A percentile compares a stretch with the other conserved stretches of the same genome.
Conservation (phyloP, 2,329 filamentous ascomycete genomes). For the Gnomoniopsis sp. region DNA sequence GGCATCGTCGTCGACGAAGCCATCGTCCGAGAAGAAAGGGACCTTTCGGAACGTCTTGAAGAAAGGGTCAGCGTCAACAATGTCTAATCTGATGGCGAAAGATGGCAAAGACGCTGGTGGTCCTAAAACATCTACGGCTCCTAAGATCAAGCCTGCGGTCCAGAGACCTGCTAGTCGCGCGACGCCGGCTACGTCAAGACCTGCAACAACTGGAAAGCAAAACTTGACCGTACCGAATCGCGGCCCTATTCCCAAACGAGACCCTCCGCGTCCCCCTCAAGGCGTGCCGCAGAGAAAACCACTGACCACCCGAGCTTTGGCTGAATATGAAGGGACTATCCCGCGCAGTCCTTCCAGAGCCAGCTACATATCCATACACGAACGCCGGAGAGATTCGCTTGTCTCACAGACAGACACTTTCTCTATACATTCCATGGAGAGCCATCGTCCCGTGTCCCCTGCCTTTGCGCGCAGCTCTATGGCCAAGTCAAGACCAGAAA, state of each 20-base stretch:
- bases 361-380: conserved; percentile 49
- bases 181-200: conserved; percentile 17
- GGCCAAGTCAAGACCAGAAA: conserved; percentile 31
- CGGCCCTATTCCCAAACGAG: conserved; percentile 28
- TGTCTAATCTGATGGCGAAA: conserved; percentile 47
- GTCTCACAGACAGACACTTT: conserved; percentile 55
- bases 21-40: conserved; percentile 39
- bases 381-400: conserved; percentile 50
- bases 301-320: conserved; percentile 37
- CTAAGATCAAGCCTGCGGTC: conserved; percentile 13
- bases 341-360: conserved; percentile 41
- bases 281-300: conserved; percentile 32
- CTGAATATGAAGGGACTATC: conserved; percentile 25
- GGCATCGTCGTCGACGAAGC: conserved; percentile 17
- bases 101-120: conserved; percentile 24
- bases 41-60: conserved; percentile 50
- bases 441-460: conserved; percentile 43
- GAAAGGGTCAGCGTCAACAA: conserved; percentile 42
- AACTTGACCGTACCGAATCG: conserved; percentile 29
- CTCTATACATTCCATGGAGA: conserved; percentile 46
- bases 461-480: conserved; percentile 29
- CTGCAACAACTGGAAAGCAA: conserved; percentile 21
- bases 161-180: conserved; percentile 4
- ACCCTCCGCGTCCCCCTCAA: conserved; percentile 32
- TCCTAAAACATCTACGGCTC: conserved; percentile 12